phyloP scores from a whole-genome alignment of 2,329 filamentous ascomycete species.

The Stenocarpella maydis region DNA sequence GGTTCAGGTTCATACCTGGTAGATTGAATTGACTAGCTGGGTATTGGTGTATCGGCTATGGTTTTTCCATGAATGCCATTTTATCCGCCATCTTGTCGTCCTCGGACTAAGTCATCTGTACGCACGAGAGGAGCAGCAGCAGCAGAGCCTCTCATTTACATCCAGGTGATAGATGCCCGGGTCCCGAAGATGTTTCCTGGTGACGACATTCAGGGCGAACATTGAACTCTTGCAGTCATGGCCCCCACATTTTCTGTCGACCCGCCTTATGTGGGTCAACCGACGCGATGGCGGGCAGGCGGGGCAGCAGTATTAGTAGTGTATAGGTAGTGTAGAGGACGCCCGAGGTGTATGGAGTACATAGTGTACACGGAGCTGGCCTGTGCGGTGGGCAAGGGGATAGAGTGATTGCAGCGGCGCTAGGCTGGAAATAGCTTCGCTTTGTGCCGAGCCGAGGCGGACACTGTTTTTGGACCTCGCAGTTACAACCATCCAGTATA shows the following conservation, averaged over 20 bases:
- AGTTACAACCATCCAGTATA: no score
- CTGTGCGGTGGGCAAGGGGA: conserved; percentile 12
- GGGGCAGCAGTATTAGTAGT: background rate
- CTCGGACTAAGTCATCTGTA: background rate
- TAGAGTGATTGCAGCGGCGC: conserved; percentile 30
- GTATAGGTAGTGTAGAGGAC: no score
- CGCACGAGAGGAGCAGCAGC: background rate
- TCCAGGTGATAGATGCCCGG: no score
- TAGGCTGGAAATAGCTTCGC: conserved; percentile 13
- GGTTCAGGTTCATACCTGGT: background rate
- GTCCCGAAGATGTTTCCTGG: background rate
- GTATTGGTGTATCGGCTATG: background rate
- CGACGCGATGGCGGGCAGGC: background rate
- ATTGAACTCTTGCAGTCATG: background rate
- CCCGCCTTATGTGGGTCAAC: conserved; percentile 8
- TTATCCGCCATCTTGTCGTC: background rate
- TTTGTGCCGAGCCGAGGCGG: conserved; percentile 13
- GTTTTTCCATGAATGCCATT: background rate
- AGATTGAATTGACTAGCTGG: background rate
- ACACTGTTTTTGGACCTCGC: background rate
- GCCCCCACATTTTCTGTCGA: conserved; percentile 18
- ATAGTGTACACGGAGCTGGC: background rate
- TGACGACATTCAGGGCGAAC: conserved; percentile 10
- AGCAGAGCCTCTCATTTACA: background rate
- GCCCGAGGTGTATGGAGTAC: no score